Base-by-base conservation (phyloP, 2,329 filamentous ascomycete species). In the Endoconidiophora laricicola region DNA sequence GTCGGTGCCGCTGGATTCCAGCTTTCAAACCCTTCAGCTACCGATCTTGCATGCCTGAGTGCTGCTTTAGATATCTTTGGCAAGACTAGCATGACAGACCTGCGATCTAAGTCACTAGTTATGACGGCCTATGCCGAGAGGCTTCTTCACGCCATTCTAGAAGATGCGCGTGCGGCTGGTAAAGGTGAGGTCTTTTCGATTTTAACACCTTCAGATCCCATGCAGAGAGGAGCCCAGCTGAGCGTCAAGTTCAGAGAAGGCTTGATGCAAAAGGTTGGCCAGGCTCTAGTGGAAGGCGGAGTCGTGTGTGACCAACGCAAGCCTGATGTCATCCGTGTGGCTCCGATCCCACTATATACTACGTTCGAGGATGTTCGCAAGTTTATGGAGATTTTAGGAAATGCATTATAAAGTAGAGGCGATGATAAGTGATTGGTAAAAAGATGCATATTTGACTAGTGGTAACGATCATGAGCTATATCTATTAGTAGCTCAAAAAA, bases 321-420 rank as follows among this genome's bases (percentile, higher is more conserved):
- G 62, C 87, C 88, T 1, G 80, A 88, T 60, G 87, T 94, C 14
- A 80, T 94, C 46, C 71, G 87, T 1, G 78, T 93, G 1, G 86
- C 87, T 2, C 87, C 88, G 1, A 81, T 83, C 40, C 86, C 87
- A 6, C 62, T 94, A 56, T 94, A 94, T 65, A 90, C 90, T 59
- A 78, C 74, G 0, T 93, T 84, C 60, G 69, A 71, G 53, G 87
- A 94, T 57, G 79, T 87, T 5, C 71, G 65, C 64, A 64, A 57
- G 44, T 71, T 70, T 50, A 68, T 72, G 62, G 61, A 68, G 54
- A 60, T 66, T 3, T 48, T 72, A 44, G 58, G 62, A 37, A 56
- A 56, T 1, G 62, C 64, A 5, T 54, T 67, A 53, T 18, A 39
- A 7, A 26, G 41, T 39, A 38, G 24, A 40, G 14, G 44, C 3